Evolutionary conservation across 2,329 filamentous ascomycete genomes (phyloP).

Genomic region (Colletotrichum sp.): DNA sequence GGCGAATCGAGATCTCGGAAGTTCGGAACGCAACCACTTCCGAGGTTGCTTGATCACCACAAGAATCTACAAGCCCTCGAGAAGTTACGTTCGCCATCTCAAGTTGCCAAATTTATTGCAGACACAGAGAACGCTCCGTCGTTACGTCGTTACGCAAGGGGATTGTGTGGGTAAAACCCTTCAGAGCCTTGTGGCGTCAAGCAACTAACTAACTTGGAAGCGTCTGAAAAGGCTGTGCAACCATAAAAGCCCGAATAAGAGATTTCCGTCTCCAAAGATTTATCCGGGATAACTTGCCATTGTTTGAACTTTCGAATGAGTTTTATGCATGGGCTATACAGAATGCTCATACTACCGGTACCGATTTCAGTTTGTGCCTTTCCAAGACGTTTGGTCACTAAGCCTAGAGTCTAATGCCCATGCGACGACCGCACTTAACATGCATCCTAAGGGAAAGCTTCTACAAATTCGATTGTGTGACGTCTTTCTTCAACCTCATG

Average conservation of each 20-base stretch:
- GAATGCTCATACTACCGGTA: not conserved
- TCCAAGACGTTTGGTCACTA: not conserved
- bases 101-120: not conserved
- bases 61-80: not conserved
- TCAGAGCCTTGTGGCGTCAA: not conserved
- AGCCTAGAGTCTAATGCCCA: not conserved
- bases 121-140: not conserved
- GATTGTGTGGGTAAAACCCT: accelerated
- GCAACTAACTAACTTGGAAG: not conserved
- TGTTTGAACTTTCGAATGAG: not conserved
- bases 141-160: not conserved
- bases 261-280: not conserved
- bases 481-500: not conserved
- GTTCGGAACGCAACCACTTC: not conserved
- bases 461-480: not conserved
- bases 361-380: not conserved
- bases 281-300: not conserved
- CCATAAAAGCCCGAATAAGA: not conserved
- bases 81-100: not conserved
- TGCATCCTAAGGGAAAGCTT: accelerated
- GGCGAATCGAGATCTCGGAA: not conserved
- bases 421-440: not conserved
- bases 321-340: accelerated
- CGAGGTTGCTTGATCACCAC: not conserved
- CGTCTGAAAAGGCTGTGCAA: not conserved